A percentile compares a stretch with the other conserved stretches of the same genome.
Evolutionary conservation across 2,329 filamentous ascomycete species (phyloP).

Genomic region (Talaromyces sp.): DNA sequence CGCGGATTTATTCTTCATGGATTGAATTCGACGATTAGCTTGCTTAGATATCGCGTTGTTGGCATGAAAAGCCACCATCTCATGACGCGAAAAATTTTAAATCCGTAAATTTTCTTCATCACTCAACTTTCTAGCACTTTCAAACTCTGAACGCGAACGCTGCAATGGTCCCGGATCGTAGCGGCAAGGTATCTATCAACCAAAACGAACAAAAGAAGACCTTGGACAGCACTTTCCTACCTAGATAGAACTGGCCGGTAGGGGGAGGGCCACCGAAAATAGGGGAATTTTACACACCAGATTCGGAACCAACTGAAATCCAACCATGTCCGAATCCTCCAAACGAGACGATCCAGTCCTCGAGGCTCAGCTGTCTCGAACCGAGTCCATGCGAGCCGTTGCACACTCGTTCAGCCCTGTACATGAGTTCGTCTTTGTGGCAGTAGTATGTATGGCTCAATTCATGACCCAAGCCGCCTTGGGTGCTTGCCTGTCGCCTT

Average conservation of each 20-base stretch:
- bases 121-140: neutral
- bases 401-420: slow-evolving; percentile 13
- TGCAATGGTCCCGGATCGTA: neutral
- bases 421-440: slow-evolving; percentile 31
- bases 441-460: slow-evolving; percentile 33
- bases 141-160: neutral
- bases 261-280: neutral
- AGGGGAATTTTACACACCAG: neutral
- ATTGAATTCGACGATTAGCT: neutral
- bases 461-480: slow-evolving; percentile 48
- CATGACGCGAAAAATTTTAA: no score
- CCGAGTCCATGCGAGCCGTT: slow-evolving; percentile 9
- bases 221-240: neutral
- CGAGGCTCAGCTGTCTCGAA: slow-evolving; percentile 9
- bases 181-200: neutral
- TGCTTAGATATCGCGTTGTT: neutral
- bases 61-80: no score
- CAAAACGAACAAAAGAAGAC: neutral
- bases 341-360: neutral
- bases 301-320: neutral
- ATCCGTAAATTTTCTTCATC: no score
- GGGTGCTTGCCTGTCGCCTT: slow-evolving; percentile 45
- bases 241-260: no score
- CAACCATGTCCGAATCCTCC: neutral
- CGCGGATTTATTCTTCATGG: neutral